Conservation (phyloP, 176 grass and related monocot genomes). For the Oryza glumipatula region DNA sequence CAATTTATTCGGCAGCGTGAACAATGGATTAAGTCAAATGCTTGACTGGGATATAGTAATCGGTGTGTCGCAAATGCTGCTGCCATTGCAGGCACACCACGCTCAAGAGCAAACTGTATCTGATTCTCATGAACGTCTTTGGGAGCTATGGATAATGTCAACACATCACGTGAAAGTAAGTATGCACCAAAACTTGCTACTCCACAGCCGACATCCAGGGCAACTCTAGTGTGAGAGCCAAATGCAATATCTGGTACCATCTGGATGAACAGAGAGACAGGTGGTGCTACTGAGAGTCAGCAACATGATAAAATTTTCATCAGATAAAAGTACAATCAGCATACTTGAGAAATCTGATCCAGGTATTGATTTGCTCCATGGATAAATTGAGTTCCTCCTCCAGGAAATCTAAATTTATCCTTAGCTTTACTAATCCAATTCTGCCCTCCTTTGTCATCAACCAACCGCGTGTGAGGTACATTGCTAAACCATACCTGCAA, state of each 20-base stretch:
- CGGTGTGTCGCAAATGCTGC: conserved; percentile 80
- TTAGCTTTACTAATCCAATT: conserved; percentile 93
- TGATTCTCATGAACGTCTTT: conserved; percentile 99
- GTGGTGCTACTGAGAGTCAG: conserved; percentile 22
- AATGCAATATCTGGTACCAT: conserved; percentile 95
- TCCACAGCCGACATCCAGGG: conserved; percentile 85
- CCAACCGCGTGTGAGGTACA: conserved; percentile 87
- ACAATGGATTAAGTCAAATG: conserved; percentile 93
- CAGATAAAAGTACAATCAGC: neutral
- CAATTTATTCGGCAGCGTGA: conserved; percentile 96
- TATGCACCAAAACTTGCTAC: conserved; percentile 99
- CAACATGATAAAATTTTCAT: neutral
- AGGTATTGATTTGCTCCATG: conserved; percentile 89
- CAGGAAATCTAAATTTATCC: conserved; percentile 92
- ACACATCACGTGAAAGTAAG: conserved; percentile 79
- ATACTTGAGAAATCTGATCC: conserved; percentile 85
- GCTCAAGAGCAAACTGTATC: conserved; percentile 98
- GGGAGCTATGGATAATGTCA: conserved; percentile 94
- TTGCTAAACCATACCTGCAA: conserved; percentile 95
- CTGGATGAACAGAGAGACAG: conserved; percentile 53
- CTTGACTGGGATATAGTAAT: conserved; percentile 83
- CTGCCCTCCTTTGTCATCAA: conserved; percentile 99
- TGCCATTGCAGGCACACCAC: conserved; percentile 87
- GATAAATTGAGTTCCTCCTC: conserved; percentile 92
- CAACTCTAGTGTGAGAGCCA: conserved; percentile 82